A percentile compares a stretch with the other conserved stretches of the same genome.
Evolutionary conservation across 2,329 filamentous ascomycete genomes (phyloP).

Genomic region (Paraphoma sp.): DNA sequence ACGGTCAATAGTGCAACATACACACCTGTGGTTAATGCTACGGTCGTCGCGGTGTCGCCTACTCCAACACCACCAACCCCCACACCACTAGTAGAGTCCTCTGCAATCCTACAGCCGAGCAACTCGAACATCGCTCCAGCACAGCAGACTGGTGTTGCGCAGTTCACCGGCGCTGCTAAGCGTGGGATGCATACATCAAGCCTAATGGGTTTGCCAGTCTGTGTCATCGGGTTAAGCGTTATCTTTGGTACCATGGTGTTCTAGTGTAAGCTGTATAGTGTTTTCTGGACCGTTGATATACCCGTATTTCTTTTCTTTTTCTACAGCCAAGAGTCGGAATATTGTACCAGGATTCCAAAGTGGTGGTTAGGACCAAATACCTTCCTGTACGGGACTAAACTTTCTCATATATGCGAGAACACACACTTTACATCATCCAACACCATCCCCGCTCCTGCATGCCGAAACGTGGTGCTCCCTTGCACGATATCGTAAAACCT

Average conservation of each 20-base stretch:
- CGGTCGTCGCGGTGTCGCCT: not conserved
- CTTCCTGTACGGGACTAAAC: too few relatives aligned
- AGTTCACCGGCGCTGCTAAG: constrained; percentile 7
- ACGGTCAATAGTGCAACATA: not conserved
- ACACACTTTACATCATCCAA: too few relatives aligned
- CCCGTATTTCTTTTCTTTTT: too few relatives aligned
- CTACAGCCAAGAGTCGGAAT: too few relatives aligned
- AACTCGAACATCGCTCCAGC: constrained; percentile 3
- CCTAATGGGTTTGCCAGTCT: not conserved
- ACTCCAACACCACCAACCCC: not conserved
- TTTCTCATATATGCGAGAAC: too few relatives aligned
- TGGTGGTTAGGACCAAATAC: too few relatives aligned
- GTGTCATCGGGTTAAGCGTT: not conserved
- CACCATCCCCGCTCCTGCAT: too few relatives aligned
- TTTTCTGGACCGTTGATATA: not conserved
- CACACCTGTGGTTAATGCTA: not conserved
- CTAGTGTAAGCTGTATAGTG: not conserved
- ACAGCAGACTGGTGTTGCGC: not conserved
- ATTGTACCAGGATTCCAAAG: too few relatives aligned
- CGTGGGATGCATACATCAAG: not conserved
- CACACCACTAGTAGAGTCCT: constrained; percentile 5
- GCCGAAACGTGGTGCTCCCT: too few relatives aligned
- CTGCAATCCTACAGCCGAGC: constrained; percentile 5
- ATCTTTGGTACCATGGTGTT: not conserved
- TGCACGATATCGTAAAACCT: too few relatives aligned